phyloP scores from a whole-genome alignment of 176 grass and related monocot genomes.

The Typha latifolia region DNA sequence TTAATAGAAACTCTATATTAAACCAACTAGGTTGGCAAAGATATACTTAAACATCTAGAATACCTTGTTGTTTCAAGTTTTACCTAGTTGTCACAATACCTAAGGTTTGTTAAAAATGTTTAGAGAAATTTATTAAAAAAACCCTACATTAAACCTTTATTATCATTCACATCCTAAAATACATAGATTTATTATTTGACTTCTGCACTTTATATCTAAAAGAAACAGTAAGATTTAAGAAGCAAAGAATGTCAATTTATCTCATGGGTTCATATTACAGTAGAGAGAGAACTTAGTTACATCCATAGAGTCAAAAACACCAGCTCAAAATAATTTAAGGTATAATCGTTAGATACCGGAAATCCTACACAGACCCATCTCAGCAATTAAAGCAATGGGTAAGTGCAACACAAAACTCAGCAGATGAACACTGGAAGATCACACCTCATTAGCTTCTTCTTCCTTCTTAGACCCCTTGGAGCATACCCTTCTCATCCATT shows the following conservation, averaged over 20 bases:
- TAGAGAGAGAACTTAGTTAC: neutral
- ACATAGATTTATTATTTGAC: neutral
- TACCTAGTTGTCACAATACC: too few species aligned
- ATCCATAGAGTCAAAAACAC: neutral
- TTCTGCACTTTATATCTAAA: neutral
- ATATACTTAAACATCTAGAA: too few species aligned
- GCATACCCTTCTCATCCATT: conserved; percentile 63
- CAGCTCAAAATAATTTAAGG: neutral
- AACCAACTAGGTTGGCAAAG: too few species aligned
- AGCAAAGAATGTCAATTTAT: neutral
- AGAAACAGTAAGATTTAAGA: neutral
- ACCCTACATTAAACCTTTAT: too few species aligned
- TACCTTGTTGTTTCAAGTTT: too few species aligned
- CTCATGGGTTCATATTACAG: neutral
- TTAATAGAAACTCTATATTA: too few species aligned
- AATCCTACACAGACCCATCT: neutral
- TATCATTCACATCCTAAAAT: too few species aligned
- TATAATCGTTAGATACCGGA: neutral
- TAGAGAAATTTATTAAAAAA: too few species aligned
- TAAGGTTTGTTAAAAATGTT: too few species aligned
- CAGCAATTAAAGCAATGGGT: neutral
- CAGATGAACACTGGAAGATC: neutral
- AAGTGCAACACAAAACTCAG: neutral
- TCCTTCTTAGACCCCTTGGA: conserved; percentile 22
- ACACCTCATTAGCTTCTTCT: conserved; percentile 22